phyloP scores from a whole-genome alignment of 2,329 filamentous ascomycete genomes.

The Pseudocercospora pini-densiflorae region DNA sequence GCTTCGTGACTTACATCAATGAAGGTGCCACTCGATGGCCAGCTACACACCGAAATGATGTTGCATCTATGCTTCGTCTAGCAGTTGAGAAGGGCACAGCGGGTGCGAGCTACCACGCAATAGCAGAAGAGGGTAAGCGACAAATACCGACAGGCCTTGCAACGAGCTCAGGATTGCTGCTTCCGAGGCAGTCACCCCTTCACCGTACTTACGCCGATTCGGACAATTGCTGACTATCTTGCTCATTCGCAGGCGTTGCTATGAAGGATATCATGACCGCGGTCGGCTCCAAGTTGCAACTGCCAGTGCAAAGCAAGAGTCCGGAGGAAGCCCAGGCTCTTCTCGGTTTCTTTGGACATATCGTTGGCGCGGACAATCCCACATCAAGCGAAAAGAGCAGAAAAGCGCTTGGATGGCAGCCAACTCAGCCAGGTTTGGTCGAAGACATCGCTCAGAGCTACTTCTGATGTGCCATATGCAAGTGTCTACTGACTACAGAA shows the following conservation, averaged over 20 bases:
- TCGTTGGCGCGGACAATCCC: constrained; percentile 43
- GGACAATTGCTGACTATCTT: neutral
- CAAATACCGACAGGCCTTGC: neutral
- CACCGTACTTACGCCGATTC: neutral
- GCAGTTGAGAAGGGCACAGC: constrained; percentile 42
- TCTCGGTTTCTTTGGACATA: constrained; percentile 42
- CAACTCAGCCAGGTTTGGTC: constrained; percentile 41
- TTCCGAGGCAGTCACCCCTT: neutral
- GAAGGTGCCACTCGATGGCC: constrained; percentile 38
- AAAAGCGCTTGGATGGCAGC: constrained; percentile 47
- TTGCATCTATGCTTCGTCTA: constrained; percentile 47
- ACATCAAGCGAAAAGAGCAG: constrained; percentile 45
- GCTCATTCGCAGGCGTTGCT: constrained; percentile 4
- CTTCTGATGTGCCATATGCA: constrained; percentile 6
- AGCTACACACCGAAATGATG: constrained; percentile 51
- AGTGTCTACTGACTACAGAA: neutral
- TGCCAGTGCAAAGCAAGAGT: constrained; percentile 21
- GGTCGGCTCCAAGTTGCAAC: constrained; percentile 13
- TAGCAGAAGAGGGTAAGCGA: constrained; percentile 29
- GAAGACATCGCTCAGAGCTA: constrained; percentile 38
- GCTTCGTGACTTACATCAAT: constrained; percentile 39
- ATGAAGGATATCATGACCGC: constrained; percentile 21
- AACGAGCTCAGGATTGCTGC: neutral
- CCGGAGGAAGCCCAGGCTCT: constrained; percentile 36
- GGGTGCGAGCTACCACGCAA: constrained; percentile 47